These are phyloP conservation scores for Darksidea phi DNA, from an alignment of 495 filamentous ascomycete species.

Conservation along the genomic window DNA sequence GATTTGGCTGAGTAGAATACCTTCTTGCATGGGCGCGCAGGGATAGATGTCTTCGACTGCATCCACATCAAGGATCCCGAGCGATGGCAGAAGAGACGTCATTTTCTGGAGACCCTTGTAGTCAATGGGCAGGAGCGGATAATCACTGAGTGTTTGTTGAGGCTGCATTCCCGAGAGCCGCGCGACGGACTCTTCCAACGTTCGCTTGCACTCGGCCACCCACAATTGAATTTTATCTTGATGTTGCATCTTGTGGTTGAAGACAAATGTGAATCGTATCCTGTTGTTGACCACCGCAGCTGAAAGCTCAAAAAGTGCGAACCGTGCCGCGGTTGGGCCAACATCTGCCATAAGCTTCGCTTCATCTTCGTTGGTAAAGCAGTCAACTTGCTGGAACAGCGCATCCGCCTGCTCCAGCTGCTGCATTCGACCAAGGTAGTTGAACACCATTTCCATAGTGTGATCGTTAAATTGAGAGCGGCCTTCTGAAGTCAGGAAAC, in stretches of 20 bases:
- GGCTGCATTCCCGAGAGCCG: constrained; percentile 3
- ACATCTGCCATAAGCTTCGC: constrained; percentile 45
- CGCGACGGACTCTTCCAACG: constrained; percentile 5
- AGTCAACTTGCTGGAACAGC: constrained; percentile 30
- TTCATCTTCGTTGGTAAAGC: constrained; percentile 8
- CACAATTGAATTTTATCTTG: constrained; percentile 38
- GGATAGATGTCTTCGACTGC: constrained; percentile 47
- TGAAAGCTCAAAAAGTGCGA: constrained; percentile 18
- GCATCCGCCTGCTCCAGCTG: constrained; percentile 40
- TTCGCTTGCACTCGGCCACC: constrained; percentile 30
- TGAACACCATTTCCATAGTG: constrained; percentile 42
- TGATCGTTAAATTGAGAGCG: constrained; percentile 2
- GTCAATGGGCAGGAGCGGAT: constrained; percentile 32
- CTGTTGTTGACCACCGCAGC: constrained; percentile 25
- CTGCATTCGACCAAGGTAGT: constrained; percentile 48
- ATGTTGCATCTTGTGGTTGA: constrained; percentile 33
- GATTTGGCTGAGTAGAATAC: constrained; percentile 48
- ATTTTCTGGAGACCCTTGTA: constrained; percentile 31
- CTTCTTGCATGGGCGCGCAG: constrained; percentile 47
- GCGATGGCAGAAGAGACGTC: not conserved
- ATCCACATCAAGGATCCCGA: constrained; percentile 23
- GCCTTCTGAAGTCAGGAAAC: constrained; percentile 12
- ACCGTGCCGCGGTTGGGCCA: constrained; percentile 3
- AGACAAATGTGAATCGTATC: constrained; percentile 34
- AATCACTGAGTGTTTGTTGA: constrained; percentile 32